These are phyloP conservation scores for Capsicum baccatum DNA, from an alignment of 257 asterid species.

Conservation along the genomic window DNA sequence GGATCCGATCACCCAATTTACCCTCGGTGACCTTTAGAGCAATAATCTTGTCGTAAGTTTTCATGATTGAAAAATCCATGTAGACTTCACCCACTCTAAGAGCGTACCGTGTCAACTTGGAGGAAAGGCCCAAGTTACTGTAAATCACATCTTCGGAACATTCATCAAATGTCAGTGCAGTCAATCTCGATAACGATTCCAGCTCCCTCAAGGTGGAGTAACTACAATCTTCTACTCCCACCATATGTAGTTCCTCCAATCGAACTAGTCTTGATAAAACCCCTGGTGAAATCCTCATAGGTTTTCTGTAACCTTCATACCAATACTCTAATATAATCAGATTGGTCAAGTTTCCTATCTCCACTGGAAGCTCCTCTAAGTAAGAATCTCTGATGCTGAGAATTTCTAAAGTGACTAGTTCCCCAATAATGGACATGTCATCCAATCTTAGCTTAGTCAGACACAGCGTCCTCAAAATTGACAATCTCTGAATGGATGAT, in stretches of 20 bases:
- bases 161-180: neutral
- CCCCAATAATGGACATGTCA: conserved; percentile 1
- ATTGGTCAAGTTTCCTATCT: conserved; percentile 21
- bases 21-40: neutral
- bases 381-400: conserved; percentile 26
- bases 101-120: neutral
- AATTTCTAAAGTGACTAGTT: conserved; percentile 18
- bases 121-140: neutral
- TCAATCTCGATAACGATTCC: conserved; percentile 4
- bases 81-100: neutral
- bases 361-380: neutral
- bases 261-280: no score
- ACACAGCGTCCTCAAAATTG: conserved; percentile 2
- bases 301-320: fast-evolving
- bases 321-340: conserved; percentile 20
- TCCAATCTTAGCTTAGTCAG: neutral
- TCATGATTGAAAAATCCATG: fast-evolving
- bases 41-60: neutral
- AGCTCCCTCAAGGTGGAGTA: conserved; percentile 25
- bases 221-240: neutral
- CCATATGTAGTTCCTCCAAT: no score
- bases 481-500: neutral
- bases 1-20: neutral
- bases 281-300: no score
- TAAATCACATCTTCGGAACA: neutral